A percentile compares a stretch with the other conserved stretches of the same genome.
Conservation (phyloP, 768 basidiomycete species). For the Tylopilus rubrobrunneus region DNA sequence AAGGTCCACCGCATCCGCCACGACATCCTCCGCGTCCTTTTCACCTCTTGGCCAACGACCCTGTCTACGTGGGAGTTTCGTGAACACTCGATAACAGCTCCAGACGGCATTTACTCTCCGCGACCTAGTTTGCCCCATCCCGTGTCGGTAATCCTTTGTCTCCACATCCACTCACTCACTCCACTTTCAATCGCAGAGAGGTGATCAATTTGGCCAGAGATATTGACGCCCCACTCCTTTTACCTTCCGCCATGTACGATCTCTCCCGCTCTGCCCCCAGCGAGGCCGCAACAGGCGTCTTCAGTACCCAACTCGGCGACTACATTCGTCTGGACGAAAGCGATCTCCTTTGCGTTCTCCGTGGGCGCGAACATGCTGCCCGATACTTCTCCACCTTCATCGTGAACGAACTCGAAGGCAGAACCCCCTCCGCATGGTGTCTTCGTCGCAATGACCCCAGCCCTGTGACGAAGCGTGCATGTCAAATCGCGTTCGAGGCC, state of each 20-base stretch:
- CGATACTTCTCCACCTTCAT: slow-evolving; percentile 77
- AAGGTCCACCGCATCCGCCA: slow-evolving; percentile 53
- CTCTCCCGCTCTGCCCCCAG: slow-evolving; percentile 66
- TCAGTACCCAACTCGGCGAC: slow-evolving; percentile 35
- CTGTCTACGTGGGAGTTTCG: slow-evolving; percentile 64
- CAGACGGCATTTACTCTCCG: slow-evolving; percentile 53
- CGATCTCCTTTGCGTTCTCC: slow-evolving; percentile 59
- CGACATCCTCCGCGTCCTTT: slow-evolving; percentile 52
- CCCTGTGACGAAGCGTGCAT: slow-evolving; percentile 45
- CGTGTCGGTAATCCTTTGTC: slow-evolving; percentile 45
- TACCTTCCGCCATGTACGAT: slow-evolving; percentile 79
- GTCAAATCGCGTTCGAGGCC: slow-evolving; percentile 69
- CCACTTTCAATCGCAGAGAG: slow-evolving; percentile 36
- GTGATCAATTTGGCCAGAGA: slow-evolving; percentile 66
- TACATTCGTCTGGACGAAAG: slow-evolving; percentile 38
- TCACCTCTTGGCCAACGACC: slow-evolving; percentile 55
- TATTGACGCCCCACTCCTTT: slow-evolving; percentile 50
- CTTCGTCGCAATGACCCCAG: slow-evolving; percentile 46
- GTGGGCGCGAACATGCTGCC: slow-evolving; percentile 68
- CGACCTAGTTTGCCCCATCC: slow-evolving; percentile 58
- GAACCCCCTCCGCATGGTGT: slow-evolving; percentile 49
- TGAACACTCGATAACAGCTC: slow-evolving; percentile 52
- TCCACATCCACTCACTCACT: slow-evolving; percentile 4
- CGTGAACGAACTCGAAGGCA: slow-evolving; percentile 67
- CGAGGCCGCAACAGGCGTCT: slow-evolving; percentile 52